phyloP scores from a whole-genome alignment of 441 rosid genomes.

The Euphorbia celastroides region DNA sequence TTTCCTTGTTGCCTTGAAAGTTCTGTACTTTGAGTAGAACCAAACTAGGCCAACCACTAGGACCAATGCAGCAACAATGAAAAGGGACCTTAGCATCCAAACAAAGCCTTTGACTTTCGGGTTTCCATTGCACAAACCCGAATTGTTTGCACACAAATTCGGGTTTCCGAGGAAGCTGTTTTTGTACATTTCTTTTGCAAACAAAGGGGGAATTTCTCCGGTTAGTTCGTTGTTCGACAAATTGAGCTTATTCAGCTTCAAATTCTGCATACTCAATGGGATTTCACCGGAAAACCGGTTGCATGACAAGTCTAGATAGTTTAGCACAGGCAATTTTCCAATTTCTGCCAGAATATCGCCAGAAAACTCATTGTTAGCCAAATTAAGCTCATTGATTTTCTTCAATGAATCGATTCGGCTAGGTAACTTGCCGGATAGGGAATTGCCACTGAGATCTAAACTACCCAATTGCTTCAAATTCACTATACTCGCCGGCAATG shows the following conservation, averaged over 20 bases:
- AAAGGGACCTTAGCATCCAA: conserved; percentile 75
- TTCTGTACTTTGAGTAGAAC: conserved; percentile 76
- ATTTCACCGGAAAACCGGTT: conserved; percentile 60
- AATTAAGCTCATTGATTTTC: conserved; percentile 74
- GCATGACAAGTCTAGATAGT: conserved; percentile 80
- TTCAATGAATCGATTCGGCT: conserved; percentile 55
- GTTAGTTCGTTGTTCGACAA: conserved; percentile 65
- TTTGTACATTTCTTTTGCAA: conserved; percentile 51
- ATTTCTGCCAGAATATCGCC: conserved; percentile 64
- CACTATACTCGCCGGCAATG: conserved; percentile 56
- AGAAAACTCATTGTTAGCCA: conserved; percentile 52
- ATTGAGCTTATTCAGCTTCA: conserved; percentile 85
- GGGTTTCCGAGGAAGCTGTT: conserved; percentile 77
- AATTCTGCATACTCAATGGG: conserved; percentile 60
- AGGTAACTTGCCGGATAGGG: conserved; percentile 65
- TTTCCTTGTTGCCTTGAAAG: conserved; percentile 51
- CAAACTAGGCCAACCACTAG: conserved; percentile 63
- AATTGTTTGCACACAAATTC: conserved; percentile 65
- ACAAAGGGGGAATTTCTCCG: conserved; percentile 62
- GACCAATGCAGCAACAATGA: conserved; percentile 58
- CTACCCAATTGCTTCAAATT: conserved; percentile 48
- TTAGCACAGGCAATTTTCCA: conserved; percentile 70
- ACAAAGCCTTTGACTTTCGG: conserved; percentile 46
- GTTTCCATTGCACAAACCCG: conserved; percentile 54
- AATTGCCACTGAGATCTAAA: conserved; percentile 70